Conservation (phyloP, 2,329 filamentous ascomycete species). For the Pestalotiopsis sp. region DNA sequence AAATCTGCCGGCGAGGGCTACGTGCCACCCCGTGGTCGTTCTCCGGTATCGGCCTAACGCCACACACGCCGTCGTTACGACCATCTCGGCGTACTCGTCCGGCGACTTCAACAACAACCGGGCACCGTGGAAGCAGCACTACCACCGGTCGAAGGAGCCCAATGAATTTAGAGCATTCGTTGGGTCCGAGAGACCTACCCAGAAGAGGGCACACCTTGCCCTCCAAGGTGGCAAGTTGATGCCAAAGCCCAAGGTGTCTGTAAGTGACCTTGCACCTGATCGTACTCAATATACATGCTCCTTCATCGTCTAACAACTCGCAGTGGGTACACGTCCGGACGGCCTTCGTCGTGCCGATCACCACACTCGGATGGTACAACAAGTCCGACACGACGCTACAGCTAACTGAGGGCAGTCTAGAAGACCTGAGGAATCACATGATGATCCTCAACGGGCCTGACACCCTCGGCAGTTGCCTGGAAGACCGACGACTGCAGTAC, state of each 20-base stretch:
- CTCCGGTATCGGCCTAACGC: constrained; percentile 19
- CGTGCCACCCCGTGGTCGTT: constrained; percentile 35
- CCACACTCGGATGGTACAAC: constrained; percentile 21
- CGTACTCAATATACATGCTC: neutral
- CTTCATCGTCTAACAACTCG: constrained; percentile 9
- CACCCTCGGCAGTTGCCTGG: neutral
- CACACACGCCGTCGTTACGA: constrained; percentile 26
- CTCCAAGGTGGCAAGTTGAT: constrained; percentile 23
- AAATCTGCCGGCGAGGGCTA: constrained; percentile 21
- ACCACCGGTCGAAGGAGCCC: constrained; percentile 22
- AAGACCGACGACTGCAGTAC: neutral
- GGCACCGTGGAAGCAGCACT: constrained; percentile 30
- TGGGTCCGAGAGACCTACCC: constrained; percentile 23
- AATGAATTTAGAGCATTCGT: constrained; percentile 31
- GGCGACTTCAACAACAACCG: constrained; percentile 19
- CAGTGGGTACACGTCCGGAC: constrained; percentile 23
- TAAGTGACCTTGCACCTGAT: neutral
- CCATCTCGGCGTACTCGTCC: constrained; percentile 33
- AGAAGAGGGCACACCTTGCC: constrained; percentile 17
- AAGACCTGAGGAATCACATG: constrained; percentile 17
- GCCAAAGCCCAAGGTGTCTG: constrained; percentile 21
- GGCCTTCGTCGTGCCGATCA: constrained; percentile 21
- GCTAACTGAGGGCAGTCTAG: constrained; percentile 17
- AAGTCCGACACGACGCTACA: constrained; percentile 12
- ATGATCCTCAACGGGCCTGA: neutral